Evolutionary conservation across 2,329 filamentous ascomycete species (phyloP).

Genomic region (Sporothrix euskadiensis): DNA sequence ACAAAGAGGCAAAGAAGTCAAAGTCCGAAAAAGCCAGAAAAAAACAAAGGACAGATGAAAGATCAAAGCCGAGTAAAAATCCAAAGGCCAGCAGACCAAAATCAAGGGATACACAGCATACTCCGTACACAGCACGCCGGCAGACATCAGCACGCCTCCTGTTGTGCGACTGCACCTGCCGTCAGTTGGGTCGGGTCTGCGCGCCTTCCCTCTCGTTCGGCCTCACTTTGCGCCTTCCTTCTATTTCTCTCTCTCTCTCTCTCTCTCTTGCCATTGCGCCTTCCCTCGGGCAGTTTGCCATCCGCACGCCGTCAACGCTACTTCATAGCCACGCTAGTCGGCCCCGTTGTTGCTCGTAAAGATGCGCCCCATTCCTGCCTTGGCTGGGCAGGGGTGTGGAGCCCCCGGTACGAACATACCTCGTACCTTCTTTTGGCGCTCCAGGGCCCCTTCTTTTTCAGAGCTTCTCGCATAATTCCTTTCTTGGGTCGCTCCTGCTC

Average conservation of each 20-base stretch:
- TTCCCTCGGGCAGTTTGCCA: neutral
- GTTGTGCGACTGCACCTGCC: conserved; percentile 5
- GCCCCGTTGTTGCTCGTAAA: conserved; percentile 18
- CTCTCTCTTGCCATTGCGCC: neutral
- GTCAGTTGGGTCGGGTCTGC: neutral
- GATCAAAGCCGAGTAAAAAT: neutral
- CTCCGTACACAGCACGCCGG: neutral
- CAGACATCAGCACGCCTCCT: conserved; percentile 8
- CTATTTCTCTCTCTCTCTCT: neutral
- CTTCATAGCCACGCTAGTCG: conserved; percentile 6
- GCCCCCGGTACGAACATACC: neutral
- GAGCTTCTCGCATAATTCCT: neutral
- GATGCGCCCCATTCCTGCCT: conserved; percentile 22
- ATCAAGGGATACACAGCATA: neutral
- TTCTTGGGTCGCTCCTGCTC: neutral
- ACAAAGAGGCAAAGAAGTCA: neutral
- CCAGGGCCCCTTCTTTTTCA: neutral
- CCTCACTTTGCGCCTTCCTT: neutral
- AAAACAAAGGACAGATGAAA: neutral
- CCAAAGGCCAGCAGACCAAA: neutral
- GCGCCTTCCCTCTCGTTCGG: conserved; percentile 1
- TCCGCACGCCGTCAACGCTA: neutral
- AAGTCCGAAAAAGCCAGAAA: neutral
- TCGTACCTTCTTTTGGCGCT: conserved; percentile 1
- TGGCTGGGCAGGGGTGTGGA: conserved; percentile 19